Percentiles rank a stretch among this genome's conserved stretches.
Evolutionary conservation across 805 yeast genomes (phyloP).

Genomic region (Sungouiella blattae): DNA sequence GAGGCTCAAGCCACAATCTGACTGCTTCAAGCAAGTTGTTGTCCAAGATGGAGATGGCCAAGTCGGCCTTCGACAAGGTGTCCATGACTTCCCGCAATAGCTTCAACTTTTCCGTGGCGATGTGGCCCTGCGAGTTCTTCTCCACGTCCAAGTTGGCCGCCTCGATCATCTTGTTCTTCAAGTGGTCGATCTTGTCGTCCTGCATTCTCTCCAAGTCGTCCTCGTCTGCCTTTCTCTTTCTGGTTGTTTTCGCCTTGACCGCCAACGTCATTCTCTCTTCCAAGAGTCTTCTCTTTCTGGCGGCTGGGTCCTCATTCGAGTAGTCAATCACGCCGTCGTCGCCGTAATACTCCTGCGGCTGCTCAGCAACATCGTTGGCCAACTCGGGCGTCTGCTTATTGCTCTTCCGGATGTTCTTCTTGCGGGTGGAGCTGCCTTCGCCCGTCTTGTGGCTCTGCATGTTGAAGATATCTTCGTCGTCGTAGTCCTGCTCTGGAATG

Average conservation of each 20-base stretch:
- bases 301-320: constrained; percentile 32
- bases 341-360: constrained; percentile 3
- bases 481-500: constrained; percentile 3
- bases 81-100: constrained; percentile 76
- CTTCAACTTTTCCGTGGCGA: constrained; percentile 75
- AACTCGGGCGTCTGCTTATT: constrained; percentile 2
- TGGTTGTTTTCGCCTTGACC: constrained; percentile 57
- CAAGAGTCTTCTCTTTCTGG: constrained; percentile 63
- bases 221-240: constrained; percentile 72
- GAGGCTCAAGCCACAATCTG: constrained; percentile 95
- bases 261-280: constrained; percentile 82
- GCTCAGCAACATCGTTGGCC: constrained; percentile 1
- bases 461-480: constrained; percentile 14
- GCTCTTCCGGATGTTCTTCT: constrained; percentile 16
- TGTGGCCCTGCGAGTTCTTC: constrained; percentile 54
- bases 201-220: constrained; percentile 94
- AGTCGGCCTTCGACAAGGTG: constrained; percentile 72
- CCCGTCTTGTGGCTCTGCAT: constrained; percentile 12
- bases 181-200: constrained; percentile 79
- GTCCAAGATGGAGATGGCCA: constrained; percentile 90
- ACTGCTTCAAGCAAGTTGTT: constrained; percentile 91
- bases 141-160: constrained; percentile 77
- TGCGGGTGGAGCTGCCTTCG: constrained; percentile 14
- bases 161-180: constrained; percentile 86
- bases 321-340: constrained; percentile 13